phyloP scores from a whole-genome alignment of 2,329 filamentous ascomycete species.

The Anthostomella pinea region DNA sequence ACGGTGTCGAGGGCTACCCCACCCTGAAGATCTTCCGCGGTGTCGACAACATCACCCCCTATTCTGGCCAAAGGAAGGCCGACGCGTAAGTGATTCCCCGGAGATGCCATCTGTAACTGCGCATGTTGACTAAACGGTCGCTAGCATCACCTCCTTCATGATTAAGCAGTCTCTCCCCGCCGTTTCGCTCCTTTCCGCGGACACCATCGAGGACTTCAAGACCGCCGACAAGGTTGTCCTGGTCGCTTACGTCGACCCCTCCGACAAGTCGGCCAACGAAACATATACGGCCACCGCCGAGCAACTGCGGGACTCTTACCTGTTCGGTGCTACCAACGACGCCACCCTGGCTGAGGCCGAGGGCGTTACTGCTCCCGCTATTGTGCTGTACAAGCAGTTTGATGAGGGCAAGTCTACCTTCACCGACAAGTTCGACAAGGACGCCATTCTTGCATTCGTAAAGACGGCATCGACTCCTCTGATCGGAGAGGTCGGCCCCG shows the following conservation, averaged over 20 bases:
- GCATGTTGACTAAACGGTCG: too few relatives aligned
- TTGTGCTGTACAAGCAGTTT: constrained; percentile 96
- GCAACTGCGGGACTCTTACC: constrained; percentile 81
- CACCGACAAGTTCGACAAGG: constrained; percentile 75
- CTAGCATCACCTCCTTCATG: constrained; percentile 79
- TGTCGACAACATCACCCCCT: constrained; percentile 73
- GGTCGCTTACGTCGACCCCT: constrained; percentile 78
- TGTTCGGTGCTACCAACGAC: constrained; percentile 87
- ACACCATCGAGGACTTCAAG: constrained; percentile 93
- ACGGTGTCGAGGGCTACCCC: constrained; percentile 95
- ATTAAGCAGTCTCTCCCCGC: constrained; percentile 95
- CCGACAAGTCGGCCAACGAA: constrained; percentile 83
- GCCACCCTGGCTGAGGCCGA: constrained; percentile 82
- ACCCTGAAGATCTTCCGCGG: constrained; percentile 99
- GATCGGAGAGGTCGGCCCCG: constrained; percentile 92
- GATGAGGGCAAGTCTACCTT: constrained; percentile 93
- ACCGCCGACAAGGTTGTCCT: constrained; percentile 94
- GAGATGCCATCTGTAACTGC: too few relatives aligned
- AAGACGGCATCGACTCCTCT: constrained; percentile 84
- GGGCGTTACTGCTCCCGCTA: constrained; percentile 79
- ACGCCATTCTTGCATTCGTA: constrained; percentile 78
- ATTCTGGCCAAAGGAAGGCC: constrained; percentile 86
- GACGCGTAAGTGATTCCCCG: constrained; percentile 54
- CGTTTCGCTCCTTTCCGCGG: constrained; percentile 77
- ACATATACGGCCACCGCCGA: constrained; percentile 74